Conservation (phyloP, 1,284 basidiomycete species). For the Xerocomus minutiporus region DNA sequence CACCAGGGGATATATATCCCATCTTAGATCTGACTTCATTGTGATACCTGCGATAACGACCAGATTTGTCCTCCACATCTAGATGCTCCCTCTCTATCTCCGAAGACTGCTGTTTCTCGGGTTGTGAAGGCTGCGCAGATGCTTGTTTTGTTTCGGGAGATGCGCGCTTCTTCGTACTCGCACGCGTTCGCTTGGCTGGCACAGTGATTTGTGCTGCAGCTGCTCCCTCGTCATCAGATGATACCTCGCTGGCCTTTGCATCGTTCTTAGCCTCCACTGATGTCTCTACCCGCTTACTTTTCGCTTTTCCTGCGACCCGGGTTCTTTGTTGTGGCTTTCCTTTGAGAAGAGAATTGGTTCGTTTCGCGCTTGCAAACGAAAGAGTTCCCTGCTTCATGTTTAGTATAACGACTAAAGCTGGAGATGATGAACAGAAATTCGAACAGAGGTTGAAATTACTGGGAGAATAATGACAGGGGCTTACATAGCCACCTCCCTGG, state of each 20-base stretch:
- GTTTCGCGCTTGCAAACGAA: constrained; percentile 48
- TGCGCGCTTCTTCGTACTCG: constrained; percentile 9
- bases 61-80: constrained; percentile 35
- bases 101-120: constrained; percentile 5
- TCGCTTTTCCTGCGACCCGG: constrained; percentile 13
- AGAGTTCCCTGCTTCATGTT: constrained; percentile 46
- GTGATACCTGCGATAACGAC: constrained; percentile 45
- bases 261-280: neutral
- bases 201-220: constrained; percentile 4
- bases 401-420: constrained; percentile 7
- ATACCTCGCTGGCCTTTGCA: constrained; percentile 1
- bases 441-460: neutral
- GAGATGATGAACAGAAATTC: neutral
- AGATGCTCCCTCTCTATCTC: constrained; percentile 11
- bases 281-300: constrained; percentile 8
- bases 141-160: constrained; percentile 4
- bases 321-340: constrained; percentile 33
- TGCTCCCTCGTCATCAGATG: constrained; percentile 19
- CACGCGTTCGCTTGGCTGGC: constrained; percentile 22
- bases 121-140: neutral
- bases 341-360: constrained; percentile 36
- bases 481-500: constrained; percentile 3
- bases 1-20: constrained; percentile 58
- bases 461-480: constrained; percentile 17
- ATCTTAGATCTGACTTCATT: constrained; percentile 47